Percentiles rank a stretch among this genome's conserved stretches.
Evolutionary conservation across 225 moss, liverwort and hornwort genomes (phyloP).

Genomic region (Climacium dendroides): DNA sequence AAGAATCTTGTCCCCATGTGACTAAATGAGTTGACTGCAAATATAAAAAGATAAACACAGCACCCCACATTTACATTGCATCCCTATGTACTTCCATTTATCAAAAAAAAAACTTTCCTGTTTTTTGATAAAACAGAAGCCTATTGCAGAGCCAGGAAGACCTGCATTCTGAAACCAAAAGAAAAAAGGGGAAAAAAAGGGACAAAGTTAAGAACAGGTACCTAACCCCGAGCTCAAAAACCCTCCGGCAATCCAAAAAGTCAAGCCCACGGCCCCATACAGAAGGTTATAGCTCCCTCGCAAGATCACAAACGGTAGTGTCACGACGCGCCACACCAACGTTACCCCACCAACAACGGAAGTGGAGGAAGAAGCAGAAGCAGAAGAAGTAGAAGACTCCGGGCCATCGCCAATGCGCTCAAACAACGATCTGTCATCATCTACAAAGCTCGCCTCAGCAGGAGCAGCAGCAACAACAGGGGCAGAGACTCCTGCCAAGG

Average conservation of each 20-base stretch:
- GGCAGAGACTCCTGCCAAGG: neutral
- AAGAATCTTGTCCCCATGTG: neutral
- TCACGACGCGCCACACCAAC: conserved; percentile 68
- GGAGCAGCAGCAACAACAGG: neutral
- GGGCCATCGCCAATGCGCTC: conserved; percentile 26
- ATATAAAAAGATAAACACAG: neutral
- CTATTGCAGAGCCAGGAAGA: neutral
- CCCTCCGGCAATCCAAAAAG: conserved; percentile 61
- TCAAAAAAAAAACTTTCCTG: neutral
- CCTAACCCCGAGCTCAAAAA: conserved; percentile 32
- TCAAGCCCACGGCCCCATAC: conserved; percentile 60
- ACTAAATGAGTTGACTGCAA: neutral
- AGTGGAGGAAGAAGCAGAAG: neutral
- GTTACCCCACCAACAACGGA: conserved; percentile 5
- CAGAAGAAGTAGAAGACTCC: neutral
- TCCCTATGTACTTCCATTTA: neutral
- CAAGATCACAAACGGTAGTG: conserved; percentile 57
- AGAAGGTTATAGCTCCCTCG: conserved; percentile 69
- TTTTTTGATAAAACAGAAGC: neutral
- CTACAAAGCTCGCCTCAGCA: neutral
- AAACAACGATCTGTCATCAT: conserved; percentile 14
- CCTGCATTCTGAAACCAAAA: neutral
- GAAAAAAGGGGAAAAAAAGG: neutral
- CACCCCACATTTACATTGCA: neutral
- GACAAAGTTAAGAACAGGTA: neutral